A percentile compares a stretch with the other conserved stretches of the same genome.
These are phyloP conservation scores for Cryptococcus sp. DNA, from an alignment of 1,284 basidiomycete species.

Conservation along the genomic window DNA sequence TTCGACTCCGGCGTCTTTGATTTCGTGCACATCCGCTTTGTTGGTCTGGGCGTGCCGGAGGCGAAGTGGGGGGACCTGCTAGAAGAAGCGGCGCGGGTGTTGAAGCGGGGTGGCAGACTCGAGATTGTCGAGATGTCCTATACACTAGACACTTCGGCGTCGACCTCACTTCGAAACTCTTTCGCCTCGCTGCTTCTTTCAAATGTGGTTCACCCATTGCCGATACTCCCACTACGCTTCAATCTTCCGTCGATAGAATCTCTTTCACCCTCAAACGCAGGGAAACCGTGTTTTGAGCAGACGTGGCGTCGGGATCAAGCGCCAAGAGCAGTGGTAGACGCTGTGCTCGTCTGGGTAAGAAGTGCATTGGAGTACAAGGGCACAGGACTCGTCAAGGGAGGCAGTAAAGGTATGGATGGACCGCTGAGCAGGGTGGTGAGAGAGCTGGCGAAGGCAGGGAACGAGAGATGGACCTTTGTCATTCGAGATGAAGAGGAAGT, in stretches of 20 bases:
- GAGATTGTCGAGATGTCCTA: constrained; percentile 51
- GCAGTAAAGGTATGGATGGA: constrained; percentile 3
- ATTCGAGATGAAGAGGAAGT: not conserved
- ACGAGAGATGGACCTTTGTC: not conserved
- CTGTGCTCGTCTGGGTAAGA: constrained; percentile 32
- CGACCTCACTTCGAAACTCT: constrained; percentile 29
- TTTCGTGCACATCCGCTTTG: constrained; percentile 50
- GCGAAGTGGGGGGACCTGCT: constrained; percentile 43
- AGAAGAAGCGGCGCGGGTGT: constrained; percentile 47
- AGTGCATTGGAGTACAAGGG: constrained; percentile 41
- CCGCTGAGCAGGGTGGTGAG: constrained; percentile 9
- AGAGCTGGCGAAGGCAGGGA: constrained; percentile 8
- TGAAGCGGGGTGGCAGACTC: constrained; percentile 48
- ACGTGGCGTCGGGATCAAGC: constrained; percentile 13
- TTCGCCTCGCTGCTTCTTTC: constrained; percentile 41
- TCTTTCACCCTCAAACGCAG: constrained; percentile 4
- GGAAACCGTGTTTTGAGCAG: constrained; percentile 19
- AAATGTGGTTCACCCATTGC: constrained; percentile 40
- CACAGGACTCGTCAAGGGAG: constrained; percentile 20
- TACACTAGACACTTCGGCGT: constrained; percentile 28
- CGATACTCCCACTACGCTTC: constrained; percentile 37
- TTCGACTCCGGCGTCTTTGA: constrained; percentile 51
- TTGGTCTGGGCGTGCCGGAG: constrained; percentile 50
- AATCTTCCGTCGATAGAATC: constrained; percentile 28
- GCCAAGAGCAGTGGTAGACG: constrained; percentile 33